phyloP scores from a whole-genome alignment of 257 asterid species.

The Scutellaria minor region DNA sequence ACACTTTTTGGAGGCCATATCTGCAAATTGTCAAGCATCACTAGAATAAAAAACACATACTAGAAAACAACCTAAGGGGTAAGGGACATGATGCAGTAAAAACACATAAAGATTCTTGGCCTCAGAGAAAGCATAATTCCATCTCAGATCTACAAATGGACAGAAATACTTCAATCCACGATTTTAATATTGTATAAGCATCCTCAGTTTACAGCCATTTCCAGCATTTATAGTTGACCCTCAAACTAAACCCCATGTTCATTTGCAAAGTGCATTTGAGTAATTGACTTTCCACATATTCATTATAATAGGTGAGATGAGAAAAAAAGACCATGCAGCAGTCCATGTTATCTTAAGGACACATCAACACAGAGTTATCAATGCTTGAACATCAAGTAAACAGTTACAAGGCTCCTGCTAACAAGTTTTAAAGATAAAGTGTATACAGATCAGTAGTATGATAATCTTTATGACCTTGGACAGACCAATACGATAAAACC shows the following conservation, averaged over 20 bases:
- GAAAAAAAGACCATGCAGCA: neutral
- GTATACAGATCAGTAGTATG: neutral
- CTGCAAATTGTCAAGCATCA: constrained; percentile 49
- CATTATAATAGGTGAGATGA: too few species aligned
- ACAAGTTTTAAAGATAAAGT: constrained; percentile 14
- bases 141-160: too few species aligned
- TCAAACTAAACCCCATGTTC: too few species aligned
- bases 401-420: constrained; percentile 22
- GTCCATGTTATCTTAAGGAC: constrained; percentile 6
- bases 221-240: too few species aligned
- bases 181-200: too few species aligned
- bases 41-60: neutral
- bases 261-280: too few species aligned
- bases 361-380: constrained; percentile 3
- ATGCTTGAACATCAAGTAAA: constrained; percentile 9
- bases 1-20: constrained; percentile 97
- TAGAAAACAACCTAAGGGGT: neutral
- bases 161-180: too few species aligned
- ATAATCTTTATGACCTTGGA: constrained; percentile 6
- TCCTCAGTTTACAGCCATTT: too few species aligned
- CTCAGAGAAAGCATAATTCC: too few species aligned
- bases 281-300: too few species aligned
- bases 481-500: neutral
- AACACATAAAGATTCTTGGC: constrained; percentile 8
- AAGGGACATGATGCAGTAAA: constrained; percentile 22